Conservation (phyloP, 345 rosid species). For the Hibiscus syriacus region DNA sequence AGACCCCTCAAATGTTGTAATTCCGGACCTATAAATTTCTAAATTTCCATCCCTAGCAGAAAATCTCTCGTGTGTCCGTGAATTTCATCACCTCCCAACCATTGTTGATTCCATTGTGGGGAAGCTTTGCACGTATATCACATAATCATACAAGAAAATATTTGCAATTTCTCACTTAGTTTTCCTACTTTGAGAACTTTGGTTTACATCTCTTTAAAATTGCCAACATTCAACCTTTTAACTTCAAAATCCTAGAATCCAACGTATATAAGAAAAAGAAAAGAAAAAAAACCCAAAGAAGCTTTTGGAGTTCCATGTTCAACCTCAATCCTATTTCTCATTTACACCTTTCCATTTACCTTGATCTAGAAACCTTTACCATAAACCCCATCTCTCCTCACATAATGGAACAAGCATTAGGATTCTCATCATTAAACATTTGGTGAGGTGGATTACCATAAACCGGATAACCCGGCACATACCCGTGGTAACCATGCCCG, state of each 20-base stretch:
- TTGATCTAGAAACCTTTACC: not conserved
- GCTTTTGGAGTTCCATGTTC: not conserved
- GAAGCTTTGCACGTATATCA: no score
- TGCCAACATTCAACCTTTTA: not conserved
- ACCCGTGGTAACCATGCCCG: conserved; percentile 13
- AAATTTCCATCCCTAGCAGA: no score
- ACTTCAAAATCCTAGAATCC: conserved; percentile 1
- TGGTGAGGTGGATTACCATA: conserved; percentile 22
- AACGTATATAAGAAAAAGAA: not conserved
- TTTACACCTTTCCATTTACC: conserved; percentile 14
- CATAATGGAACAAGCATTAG: conserved; percentile 46
- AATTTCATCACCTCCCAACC: no score
- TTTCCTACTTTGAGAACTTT: no score
- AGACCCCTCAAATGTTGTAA: no score
- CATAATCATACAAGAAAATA: no score
- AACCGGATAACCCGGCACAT: conserved; percentile 9
- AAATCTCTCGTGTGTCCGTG: no score
- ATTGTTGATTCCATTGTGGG: no score
- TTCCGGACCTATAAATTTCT: no score
- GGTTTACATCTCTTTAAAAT: no score
- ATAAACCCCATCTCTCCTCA: conserved; percentile 3
- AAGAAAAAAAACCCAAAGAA: not conserved
- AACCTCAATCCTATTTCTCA: not conserved
- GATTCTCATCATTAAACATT: conserved; percentile 63
- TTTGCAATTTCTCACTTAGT: no score